Percentiles rank a stretch among this genome's conserved stretches.
These are phyloP conservation scores for Aspergillus sp. DNA, from an alignment of 2,329 filamentous ascomycete genomes.

Conservation along the genomic window DNA sequence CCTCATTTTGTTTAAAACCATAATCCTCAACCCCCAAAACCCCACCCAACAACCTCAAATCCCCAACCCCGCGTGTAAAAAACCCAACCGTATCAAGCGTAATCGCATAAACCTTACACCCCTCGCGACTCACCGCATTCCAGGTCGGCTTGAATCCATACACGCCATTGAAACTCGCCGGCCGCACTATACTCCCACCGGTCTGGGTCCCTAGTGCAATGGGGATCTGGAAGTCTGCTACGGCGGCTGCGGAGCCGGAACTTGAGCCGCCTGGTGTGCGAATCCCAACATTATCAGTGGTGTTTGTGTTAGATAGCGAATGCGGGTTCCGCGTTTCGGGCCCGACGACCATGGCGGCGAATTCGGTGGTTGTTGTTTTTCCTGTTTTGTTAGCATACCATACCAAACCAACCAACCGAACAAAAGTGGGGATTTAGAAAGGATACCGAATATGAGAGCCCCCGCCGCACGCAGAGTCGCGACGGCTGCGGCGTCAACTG, in stretches of 20 bases:
- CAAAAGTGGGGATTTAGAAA: too few relatives aligned
- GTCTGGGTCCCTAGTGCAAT: conserved; percentile 66
- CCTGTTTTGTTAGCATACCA: neutral
- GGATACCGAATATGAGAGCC: conserved; percentile 14
- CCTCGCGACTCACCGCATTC: conserved; percentile 62
- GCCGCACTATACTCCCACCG: conserved; percentile 62
- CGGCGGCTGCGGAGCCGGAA: conserved; percentile 65
- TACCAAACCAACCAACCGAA: too few relatives aligned
- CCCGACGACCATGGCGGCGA: conserved; percentile 5
- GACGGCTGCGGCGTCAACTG: conserved; percentile 4
- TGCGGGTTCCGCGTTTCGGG: conserved; percentile 58
- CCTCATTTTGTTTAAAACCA: conserved; percentile 10
- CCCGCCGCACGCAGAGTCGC: conserved; percentile 8
- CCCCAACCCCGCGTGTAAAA: too few relatives aligned
- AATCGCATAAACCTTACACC: conserved; percentile 56
- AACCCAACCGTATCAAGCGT: conserved; percentile 64
- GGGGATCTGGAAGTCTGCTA: conserved; percentile 64
- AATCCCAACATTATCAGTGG: too few relatives aligned
- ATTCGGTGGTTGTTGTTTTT: conserved; percentile 17
- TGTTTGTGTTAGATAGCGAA: conserved; percentile 23
- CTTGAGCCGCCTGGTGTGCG: conserved; percentile 68
- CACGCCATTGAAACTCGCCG: conserved; percentile 64
- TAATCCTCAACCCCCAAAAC: conserved; percentile 57
- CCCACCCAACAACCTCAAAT: conserved; percentile 57
- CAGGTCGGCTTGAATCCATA: conserved; percentile 68